Conservation (phyloP, 192 early-diverging fungal genomes). For the Coemansia sp. region DNA sequence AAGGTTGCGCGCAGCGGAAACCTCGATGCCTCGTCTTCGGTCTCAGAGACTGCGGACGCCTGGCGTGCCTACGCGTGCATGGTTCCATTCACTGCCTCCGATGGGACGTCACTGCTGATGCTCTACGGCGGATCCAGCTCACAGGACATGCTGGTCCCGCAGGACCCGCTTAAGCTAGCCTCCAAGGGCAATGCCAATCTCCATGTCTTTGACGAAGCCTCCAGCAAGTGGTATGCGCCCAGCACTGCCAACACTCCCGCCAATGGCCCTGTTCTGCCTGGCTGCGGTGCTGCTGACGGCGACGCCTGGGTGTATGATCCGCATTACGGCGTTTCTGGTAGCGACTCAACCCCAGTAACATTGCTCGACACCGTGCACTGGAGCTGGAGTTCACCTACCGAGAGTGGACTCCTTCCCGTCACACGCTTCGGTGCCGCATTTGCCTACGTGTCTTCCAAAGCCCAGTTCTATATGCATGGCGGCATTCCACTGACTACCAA, state of each 20-base stretch:
- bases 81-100: slow-evolving; percentile 45
- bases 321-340: slow-evolving; percentile 22
- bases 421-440: slow-evolving; percentile 46
- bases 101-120: slow-evolving; percentile 43
- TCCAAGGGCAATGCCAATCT: slow-evolving; percentile 27
- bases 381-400: slow-evolving; percentile 54
- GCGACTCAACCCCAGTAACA: slow-evolving; percentile 32
- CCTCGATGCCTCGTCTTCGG: slow-evolving; percentile 31
- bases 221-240: slow-evolving; percentile 49
- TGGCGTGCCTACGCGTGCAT: slow-evolving; percentile 53
- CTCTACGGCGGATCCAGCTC: slow-evolving; percentile 52
- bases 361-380: slow-evolving; percentile 53
- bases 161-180: slow-evolving; percentile 33
- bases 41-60: slow-evolving; percentile 30
- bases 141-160: slow-evolving; percentile 1
- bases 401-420: slow-evolving; percentile 42
- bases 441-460: slow-evolving; percentile 27
- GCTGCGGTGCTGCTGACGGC: slow-evolving; percentile 41
- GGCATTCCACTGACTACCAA: slow-evolving; percentile 38
- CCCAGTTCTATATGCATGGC: slow-evolving; percentile 52
- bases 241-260: slow-evolving; percentile 41
- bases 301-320: slow-evolving; percentile 45
- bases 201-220: slow-evolving; percentile 46
- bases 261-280: slow-evolving; percentile 40
- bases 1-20: slow-evolving; percentile 31